These are phyloP conservation scores for Prosopis cineraria DNA, from an alignment of 306 rosid species.

Conservation along the genomic window DNA sequence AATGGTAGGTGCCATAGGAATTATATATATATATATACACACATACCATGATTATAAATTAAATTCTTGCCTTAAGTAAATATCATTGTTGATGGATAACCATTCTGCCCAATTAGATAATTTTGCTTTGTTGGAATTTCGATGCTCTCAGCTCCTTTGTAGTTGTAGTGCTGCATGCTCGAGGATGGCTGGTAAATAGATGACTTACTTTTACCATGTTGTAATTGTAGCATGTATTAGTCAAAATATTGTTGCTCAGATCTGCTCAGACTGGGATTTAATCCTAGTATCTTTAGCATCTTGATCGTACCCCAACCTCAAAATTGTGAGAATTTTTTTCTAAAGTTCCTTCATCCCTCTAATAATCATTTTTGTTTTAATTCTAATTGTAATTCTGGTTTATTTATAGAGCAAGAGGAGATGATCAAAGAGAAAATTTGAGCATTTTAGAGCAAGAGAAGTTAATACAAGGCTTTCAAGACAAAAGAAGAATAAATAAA, in stretches of 20 bases:
- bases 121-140: not conserved
- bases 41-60: no score
- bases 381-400: no score
- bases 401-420: no score
- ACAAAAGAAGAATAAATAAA: no score
- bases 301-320: not conserved
- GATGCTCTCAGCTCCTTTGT: not conserved
- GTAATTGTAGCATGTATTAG: not conserved
- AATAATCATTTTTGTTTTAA: no score
- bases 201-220: not conserved
- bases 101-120: not conserved
- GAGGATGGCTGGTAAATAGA: not conserved
- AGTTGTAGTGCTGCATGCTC: not conserved
- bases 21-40: no score
- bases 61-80: not conserved
- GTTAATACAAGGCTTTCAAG: no score
- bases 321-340: no score
- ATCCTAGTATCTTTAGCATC: not conserved
- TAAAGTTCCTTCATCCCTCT: no score
- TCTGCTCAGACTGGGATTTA: not conserved
- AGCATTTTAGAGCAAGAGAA: no score
- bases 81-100: not conserved
- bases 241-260: not conserved
- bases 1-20: no score
- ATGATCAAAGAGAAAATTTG: no score